Conservation (phyloP, 2,329 filamentous ascomycete species). For the Aphanocladium album region DNA sequence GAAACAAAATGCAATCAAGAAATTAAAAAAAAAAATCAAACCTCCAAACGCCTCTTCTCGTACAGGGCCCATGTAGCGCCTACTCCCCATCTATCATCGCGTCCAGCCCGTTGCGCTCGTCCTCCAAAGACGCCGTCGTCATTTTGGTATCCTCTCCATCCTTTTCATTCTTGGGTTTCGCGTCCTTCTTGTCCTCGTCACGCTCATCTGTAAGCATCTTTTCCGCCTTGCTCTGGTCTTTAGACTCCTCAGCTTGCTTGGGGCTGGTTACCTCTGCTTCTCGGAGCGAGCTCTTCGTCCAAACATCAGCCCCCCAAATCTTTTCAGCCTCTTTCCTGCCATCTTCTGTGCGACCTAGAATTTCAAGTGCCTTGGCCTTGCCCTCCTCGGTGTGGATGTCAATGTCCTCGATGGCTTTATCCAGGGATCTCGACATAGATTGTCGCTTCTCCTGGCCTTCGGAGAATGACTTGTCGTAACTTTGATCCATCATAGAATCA, state of each 20-base stretch:
- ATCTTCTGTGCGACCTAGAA: constrained; percentile 44
- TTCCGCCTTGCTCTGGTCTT: constrained; percentile 35
- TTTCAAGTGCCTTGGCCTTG: constrained; percentile 48
- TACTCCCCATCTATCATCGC: constrained; percentile 40
- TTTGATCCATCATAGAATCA: neutral
- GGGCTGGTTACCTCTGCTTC: neutral
- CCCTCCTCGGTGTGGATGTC: constrained; percentile 40
- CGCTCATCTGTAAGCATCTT: constrained; percentile 20
- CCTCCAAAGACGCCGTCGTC: constrained; percentile 40
- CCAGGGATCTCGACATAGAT: constrained; percentile 22
- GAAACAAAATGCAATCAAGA: neutral
- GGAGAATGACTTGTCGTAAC: neutral
- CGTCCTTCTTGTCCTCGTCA: neutral
- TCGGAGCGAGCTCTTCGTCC: constrained; percentile 29
- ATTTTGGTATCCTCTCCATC: constrained; percentile 26
- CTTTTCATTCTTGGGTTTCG: constrained; percentile 42
- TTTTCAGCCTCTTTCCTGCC: constrained; percentile 47
- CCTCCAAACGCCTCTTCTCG: constrained; percentile 9
- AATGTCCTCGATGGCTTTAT: constrained; percentile 41
- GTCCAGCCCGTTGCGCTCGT: constrained; percentile 43
- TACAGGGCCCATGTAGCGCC: neutral
- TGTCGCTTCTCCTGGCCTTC: neutral
- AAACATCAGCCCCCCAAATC: constrained; percentile 47
- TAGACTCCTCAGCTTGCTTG: constrained; percentile 16
- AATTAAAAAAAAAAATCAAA: too few species aligned